phyloP scores from a whole-genome alignment of 2,329 filamentous ascomycete species.

The Trichoderma brevicompactum region DNA sequence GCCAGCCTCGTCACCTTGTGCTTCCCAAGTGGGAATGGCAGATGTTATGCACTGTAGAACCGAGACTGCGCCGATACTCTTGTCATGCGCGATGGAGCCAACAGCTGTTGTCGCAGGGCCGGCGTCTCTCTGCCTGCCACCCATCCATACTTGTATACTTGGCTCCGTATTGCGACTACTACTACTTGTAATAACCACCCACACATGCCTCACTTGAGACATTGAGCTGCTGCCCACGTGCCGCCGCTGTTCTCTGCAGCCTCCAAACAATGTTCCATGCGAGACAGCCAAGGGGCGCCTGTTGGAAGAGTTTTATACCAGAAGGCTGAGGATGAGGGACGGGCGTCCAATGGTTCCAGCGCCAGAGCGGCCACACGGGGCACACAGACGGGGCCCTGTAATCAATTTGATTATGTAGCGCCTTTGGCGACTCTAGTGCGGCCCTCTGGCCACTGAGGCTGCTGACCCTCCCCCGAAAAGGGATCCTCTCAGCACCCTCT shows the following conservation, averaged over 20 bases:
- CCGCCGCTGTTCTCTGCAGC: conserved; percentile 3
- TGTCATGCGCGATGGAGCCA: conserved; percentile 24
- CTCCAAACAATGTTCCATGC: conserved; percentile 13
- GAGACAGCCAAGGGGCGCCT: conserved; percentile 18
- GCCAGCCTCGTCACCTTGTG: conserved; percentile 18
- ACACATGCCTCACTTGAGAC: conserved; percentile 4
- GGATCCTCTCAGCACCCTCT: conserved; percentile 1
- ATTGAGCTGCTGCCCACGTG: conserved; percentile 8
- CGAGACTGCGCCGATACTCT: conserved; percentile 22
- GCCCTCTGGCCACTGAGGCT: conserved; percentile 13
- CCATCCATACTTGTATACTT: not conserved
- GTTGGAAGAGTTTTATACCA: not conserved
- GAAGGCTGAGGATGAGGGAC: conserved; percentile 18
- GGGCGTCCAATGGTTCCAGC: conserved; percentile 16
- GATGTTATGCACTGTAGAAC: conserved; percentile 17
- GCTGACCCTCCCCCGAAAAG: conserved; percentile 21
- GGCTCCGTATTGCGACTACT: no score
- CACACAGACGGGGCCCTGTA: not conserved
- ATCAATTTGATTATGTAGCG: conserved; percentile 21
- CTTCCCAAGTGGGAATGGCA: conserved; percentile 16
- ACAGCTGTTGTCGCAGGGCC: not conserved
- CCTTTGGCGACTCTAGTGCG: conserved; percentile 20
- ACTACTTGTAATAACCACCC: not conserved
- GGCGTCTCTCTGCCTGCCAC: not conserved
- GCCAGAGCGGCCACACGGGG: not conserved